Percentiles rank a stretch among this genome's conserved stretches.
phyloP scores from a whole-genome alignment of 1,139 yeast species.

The Magnusiomyces fungicola region DNA sequence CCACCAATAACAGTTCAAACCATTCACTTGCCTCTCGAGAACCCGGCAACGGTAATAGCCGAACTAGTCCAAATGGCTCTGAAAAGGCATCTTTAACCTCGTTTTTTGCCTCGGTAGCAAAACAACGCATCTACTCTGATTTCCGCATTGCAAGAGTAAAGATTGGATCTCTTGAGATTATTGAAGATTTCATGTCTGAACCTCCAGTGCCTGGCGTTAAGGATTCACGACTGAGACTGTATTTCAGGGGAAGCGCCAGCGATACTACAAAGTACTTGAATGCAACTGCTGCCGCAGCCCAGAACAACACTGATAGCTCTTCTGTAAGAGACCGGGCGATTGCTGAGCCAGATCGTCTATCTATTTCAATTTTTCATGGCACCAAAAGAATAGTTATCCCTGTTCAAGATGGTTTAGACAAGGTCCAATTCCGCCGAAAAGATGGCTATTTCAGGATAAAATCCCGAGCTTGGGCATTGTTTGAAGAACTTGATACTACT shows the following conservation, averaged over 20 bases:
- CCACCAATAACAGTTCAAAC: not conserved
- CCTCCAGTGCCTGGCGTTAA: conserved; percentile 10
- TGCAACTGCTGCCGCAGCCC: not conserved
- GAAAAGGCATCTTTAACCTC: not conserved
- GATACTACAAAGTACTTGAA: not conserved
- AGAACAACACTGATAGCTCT: conserved; percentile 6
- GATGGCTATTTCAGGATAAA: conserved; percentile 19
- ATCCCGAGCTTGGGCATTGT: conserved; percentile 23
- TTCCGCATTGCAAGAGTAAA: conserved; percentile 20
- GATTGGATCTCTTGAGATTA: conserved; percentile 20
- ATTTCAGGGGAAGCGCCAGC: conserved; percentile 12
- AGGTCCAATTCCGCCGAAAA: conserved; percentile 18
- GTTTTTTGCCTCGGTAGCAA: not conserved
- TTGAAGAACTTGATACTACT: conserved; percentile 15
- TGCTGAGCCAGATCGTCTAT: conserved; percentile 22
- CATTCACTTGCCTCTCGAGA: no score
- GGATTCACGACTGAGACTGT: conserved; percentile 20
- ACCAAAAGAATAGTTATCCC: conserved; percentile 23
- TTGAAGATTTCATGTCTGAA: conserved; percentile 11
- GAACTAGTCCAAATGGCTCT: no score
- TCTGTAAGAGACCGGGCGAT: conserved; percentile 20
- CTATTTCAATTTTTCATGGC: conserved; percentile 21
- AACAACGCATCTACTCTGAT: conserved; percentile 18
- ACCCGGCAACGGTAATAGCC: no score
- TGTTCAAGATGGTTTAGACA: conserved; percentile 22